These are phyloP conservation scores for Vigna radiata DNA, from an alignment of 306 rosid genomes.

Conservation along the genomic window DNA sequence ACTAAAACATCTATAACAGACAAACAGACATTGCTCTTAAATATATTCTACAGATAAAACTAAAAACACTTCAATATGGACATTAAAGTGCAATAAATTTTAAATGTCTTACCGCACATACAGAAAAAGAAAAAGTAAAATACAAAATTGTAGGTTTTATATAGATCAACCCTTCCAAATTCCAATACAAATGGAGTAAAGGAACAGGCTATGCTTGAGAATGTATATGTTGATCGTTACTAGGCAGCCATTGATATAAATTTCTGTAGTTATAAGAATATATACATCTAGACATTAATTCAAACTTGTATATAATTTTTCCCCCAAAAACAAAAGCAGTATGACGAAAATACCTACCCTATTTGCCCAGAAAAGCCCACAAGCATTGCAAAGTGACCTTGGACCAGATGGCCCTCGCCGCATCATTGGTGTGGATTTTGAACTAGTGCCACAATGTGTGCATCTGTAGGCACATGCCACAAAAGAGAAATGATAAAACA, in stretches of 20 bases:
- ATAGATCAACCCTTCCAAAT: conserved; percentile 23
- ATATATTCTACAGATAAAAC: conserved; percentile 9
- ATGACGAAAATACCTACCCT: conserved; percentile 66
- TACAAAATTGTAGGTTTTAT: not conserved
- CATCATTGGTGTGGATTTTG: conserved; percentile 96
- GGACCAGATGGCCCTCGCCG: conserved; percentile 98
- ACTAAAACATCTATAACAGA: conserved; percentile 6
- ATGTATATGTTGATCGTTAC: not conserved
- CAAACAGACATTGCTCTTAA: conserved; percentile 1
- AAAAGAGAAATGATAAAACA: conserved; percentile 30
- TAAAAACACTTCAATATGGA: not conserved
- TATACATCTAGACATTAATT: not conserved
- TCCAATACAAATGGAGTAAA: not conserved
- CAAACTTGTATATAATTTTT: not conserved
- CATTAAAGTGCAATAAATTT: conserved; percentile 8
- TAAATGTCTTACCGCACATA: not conserved
- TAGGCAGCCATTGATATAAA: not conserved
- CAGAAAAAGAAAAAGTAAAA: not conserved
- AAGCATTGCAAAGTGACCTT: conserved; percentile 94
- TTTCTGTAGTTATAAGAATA: conserved; percentile 1
- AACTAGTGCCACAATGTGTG: conserved; percentile 85
- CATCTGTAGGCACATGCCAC: conserved; percentile 64
- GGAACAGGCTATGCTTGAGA: conserved; percentile 1
- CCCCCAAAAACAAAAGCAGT: not conserved
- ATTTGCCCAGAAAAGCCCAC: conserved; percentile 97